These are phyloP conservation scores for Chalciporus chontae DNA, from an alignment of 768 basidiomycete genomes.

Conservation along the genomic window DNA sequence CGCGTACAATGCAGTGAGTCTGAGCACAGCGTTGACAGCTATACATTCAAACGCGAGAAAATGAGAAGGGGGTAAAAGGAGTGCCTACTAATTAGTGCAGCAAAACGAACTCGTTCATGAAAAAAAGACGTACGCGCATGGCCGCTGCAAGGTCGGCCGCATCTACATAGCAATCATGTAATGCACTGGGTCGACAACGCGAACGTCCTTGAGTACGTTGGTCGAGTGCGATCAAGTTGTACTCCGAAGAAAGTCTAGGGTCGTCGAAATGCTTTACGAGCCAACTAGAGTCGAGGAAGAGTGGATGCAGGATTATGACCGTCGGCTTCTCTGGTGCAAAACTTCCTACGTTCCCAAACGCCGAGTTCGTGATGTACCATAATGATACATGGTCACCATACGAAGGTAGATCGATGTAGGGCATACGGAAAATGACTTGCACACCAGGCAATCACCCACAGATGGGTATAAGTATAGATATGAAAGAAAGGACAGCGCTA, in stretches of 20 bases:
- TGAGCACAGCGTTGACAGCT: conserved; percentile 53
- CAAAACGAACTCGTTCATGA: background rate
- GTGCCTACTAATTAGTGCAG: conserved; percentile 36
- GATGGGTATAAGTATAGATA: conserved; percentile 20
- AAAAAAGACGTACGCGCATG: conserved; percentile 46
- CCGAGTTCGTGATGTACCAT: conserved; percentile 67
- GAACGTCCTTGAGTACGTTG: conserved; percentile 63
- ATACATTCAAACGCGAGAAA: conserved; percentile 66
- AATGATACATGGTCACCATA: conserved; percentile 66
- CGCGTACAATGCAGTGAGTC: conserved; percentile 64
- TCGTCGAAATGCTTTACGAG: conserved; percentile 64
- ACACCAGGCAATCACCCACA: conserved; percentile 21
- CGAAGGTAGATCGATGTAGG: conserved; percentile 63
- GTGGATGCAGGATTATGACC: conserved; percentile 63
- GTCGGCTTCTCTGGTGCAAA: conserved; percentile 67
- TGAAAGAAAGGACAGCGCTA: conserved; percentile 5
- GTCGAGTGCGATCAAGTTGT: conserved; percentile 76
- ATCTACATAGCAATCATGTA: conserved; percentile 73
- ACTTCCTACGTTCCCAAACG: conserved; percentile 55
- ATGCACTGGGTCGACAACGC: conserved; percentile 45
- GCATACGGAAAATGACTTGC: conserved; percentile 49
- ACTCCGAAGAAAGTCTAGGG: conserved; percentile 51
- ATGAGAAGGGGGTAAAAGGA: conserved; percentile 66
- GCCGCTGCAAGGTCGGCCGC: conserved; percentile 73
- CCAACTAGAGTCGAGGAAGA: conserved; percentile 69